Base-by-base conservation (phyloP, 2,329 filamentous ascomycete genomes). In the Clonostachys solani region DNA sequence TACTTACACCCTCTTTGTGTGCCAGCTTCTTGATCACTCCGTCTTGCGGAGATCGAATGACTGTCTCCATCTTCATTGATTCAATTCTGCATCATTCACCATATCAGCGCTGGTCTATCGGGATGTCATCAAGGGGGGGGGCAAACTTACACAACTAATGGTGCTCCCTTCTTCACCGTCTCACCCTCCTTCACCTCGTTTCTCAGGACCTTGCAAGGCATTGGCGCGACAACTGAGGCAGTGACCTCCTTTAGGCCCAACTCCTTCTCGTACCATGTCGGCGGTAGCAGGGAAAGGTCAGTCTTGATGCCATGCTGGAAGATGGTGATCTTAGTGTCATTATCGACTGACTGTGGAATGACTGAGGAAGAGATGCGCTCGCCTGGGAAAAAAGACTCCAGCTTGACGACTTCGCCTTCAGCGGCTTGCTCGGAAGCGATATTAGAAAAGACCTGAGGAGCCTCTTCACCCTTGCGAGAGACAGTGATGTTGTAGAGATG, bases 181-280 rank as follows among this genome's bases (percentile, higher is more conserved):
- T 95, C 83, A 0, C 94, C 94, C 56, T 90, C 90, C 29, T 77
- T 70, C 0, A 96, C 90, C 65, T 96, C 89, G 43, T 96, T 94
- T 54, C 89, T 83, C 51, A 99, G 71, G 23, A 99, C 86, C 71
- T 97, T 97, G 70, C 94, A 97, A 2, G 94, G 94, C 94, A 99
- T 99, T 0, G 94, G 94, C 18, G 94, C 90, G 19, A 89, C 77
- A 2, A 97, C 90, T 46, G 87, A 94, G 50, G 92, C 92, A 7
- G 84, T 77, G 1, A 80, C 78, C 60, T 95, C 89, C 63, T 89
- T 92, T 52, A 88, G 71, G 0, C 92, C 92, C 8, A 96, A 74
- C 0, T 90, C 91, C 67, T 95, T 92, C 57, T 91, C 88, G 49
- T 87, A 86, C 91, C 92, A 99, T 41, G 75, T 74, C 0, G 92